A percentile compares a stretch with the other conserved stretches of the same genome.
phyloP scores from a whole-genome alignment of 768 basidiomycete species.

The Sistotremastrum niveocremeum region DNA sequence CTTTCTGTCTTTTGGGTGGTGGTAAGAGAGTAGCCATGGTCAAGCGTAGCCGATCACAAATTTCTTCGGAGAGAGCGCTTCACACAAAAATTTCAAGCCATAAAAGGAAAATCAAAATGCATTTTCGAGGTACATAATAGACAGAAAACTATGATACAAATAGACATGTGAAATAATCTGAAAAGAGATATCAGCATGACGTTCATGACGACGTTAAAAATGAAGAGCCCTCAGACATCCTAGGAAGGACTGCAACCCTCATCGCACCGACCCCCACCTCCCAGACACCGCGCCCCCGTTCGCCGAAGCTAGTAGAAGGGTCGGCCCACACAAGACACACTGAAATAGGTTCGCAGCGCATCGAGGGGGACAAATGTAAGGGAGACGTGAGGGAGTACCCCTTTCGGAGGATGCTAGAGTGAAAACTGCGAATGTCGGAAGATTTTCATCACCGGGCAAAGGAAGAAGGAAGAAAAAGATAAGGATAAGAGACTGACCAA shows the following conservation, averaged over 20 bases:
- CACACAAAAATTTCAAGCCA: no score
- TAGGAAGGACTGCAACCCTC: constrained; percentile 66
- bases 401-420: constrained; percentile 51
- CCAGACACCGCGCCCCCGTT: constrained; percentile 51
- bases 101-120: no score
- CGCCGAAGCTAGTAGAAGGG: constrained; percentile 9
- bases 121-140: no score
- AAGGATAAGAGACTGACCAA: constrained; percentile 3
- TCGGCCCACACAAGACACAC: constrained; percentile 50
- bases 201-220: not conserved
- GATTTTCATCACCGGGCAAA: constrained; percentile 35
- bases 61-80: not conserved
- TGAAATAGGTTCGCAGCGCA: constrained; percentile 50
- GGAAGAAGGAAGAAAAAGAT: constrained; percentile 9
- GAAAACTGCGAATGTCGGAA: constrained; percentile 80
- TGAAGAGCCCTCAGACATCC: constrained; percentile 56
- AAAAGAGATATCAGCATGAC: no score
- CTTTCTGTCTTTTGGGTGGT: constrained; percentile 79
- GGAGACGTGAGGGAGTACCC: constrained; percentile 66
- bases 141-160: no score
- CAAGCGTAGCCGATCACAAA: not conserved
- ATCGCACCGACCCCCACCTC: constrained; percentile 61
- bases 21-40: constrained; percentile 75
- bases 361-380: constrained; percentile 56
- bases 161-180: no score